Percentiles rank a stretch among this genome's conserved stretches.
Evolutionary conservation across 768 basidiomycete genomes (phyloP).

Genomic region (Russula sp.): DNA sequence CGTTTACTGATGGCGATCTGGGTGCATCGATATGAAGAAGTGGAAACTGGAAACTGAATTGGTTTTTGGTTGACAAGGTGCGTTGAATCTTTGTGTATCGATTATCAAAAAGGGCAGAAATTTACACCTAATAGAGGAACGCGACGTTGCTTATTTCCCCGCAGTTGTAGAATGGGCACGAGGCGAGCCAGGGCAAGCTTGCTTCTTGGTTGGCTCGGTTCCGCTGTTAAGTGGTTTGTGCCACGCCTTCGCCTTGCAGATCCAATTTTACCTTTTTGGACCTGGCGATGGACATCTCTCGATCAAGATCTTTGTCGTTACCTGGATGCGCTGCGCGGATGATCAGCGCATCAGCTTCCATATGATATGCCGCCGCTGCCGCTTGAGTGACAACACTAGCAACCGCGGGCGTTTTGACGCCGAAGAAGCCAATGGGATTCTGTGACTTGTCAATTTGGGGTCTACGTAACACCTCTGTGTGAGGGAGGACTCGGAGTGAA

Average conservation of each 20-base stretch:
- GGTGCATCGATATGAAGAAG: background rate
- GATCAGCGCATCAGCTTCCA: background rate
- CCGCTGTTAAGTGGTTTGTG: background rate
- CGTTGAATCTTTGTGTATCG: background rate
- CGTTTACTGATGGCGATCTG: no score
- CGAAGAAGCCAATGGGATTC: no score
- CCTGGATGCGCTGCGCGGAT: background rate
- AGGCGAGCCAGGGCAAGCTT: conserved; percentile 2
- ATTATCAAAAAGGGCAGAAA: background rate
- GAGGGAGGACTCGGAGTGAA: background rate
- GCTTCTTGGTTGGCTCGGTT: background rate
- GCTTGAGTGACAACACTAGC: background rate
- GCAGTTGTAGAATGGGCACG: background rate
- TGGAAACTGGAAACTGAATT: background rate
- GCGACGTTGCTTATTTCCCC: conserved; percentile 17
- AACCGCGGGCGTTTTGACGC: no score
- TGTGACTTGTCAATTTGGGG: background rate
- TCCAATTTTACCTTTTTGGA: background rate
- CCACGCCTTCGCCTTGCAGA: background rate
- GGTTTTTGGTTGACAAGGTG: background rate
- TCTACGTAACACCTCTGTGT: no score
- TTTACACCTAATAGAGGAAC: background rate
- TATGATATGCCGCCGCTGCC: background rate
- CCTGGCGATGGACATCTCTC: background rate
- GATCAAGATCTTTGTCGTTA: conserved; percentile 20